Base-by-base conservation (phyloP, 805 yeast species). In the Ogataea pignaliae region DNA sequence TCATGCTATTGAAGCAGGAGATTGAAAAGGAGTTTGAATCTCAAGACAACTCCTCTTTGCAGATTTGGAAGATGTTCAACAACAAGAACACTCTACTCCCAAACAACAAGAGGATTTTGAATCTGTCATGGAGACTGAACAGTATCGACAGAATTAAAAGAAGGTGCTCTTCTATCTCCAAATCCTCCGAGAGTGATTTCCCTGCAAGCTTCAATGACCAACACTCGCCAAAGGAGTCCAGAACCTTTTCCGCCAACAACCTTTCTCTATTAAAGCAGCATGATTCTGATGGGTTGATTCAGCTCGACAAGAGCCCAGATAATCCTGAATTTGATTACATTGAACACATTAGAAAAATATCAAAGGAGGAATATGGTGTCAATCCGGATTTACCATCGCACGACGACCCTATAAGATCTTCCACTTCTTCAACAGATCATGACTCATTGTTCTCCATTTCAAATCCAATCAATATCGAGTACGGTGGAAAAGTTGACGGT, bases 21-120 rank as follows among this genome's bases (percentile, higher is more conserved):
- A 56, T 65, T n/a, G 46, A 48, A 13, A 47, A 48, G 13, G 70
- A 65, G 42, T 45, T 56, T n/a, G 29, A 40, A 5, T 54, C 49
- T 14, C 52, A 52, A 29, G 56, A 55, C 15, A 61, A 59, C 40
- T 51, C 57, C 12, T 66, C 70, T 1, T 41, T 66, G 18, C 56
- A 62, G 39, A 59, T 66, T 12, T 66, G 66, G 63, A 61, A 52
- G 47, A 65, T 66, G 68, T 64, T 63, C 47, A 61, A 56, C 46
- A 60, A 59, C 45, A 63, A 60, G 38, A 64, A 64, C 38, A 60
- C 65, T 13, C 48, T 60, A 14, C 43, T 64, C 8, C 67, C 69
- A 10, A 65, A 61, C 44, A 63, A 64, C 36, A 57, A 63, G 41
- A 44, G 70, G 14, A 65, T 65, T 13, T 44, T 65, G 17, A 65